Evolutionary conservation across 306 rosid species (phyloP).

Genomic region (Corylus americana): DNA sequence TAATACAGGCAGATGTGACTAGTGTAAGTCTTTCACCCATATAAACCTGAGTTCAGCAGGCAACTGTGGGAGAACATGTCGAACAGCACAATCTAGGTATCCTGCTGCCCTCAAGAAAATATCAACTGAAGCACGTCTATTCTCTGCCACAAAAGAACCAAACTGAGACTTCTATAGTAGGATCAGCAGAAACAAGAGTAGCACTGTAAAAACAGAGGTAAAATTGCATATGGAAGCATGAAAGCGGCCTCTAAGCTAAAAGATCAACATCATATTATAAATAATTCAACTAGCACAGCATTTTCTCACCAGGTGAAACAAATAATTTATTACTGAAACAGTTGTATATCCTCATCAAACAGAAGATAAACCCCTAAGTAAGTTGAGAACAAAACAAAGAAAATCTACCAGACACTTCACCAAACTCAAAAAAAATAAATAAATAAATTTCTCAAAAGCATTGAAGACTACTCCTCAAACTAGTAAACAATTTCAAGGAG

Average conservation of each 20-base stretch:
- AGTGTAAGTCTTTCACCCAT: constrained; percentile 18
- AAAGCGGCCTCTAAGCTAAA: constrained; percentile 8
- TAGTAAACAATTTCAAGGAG: not conserved
- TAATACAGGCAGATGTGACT: constrained; percentile 8
- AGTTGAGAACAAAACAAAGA: not conserved
- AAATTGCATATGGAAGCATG: constrained; percentile 2
- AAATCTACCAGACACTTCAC: not conserved
- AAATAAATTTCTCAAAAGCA: not conserved
- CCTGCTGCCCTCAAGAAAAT: constrained; percentile 91
- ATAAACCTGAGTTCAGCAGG: constrained; percentile 78
- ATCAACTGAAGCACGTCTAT: constrained; percentile 80
- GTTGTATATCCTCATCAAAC: not conserved
- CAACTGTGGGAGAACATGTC: constrained; percentile 87
- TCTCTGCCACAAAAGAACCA: constrained; percentile 59
- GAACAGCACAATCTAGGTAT: constrained; percentile 92
- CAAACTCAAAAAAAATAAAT: not conserved
- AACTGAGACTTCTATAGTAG: constrained; percentile 12
- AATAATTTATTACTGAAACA: not conserved
- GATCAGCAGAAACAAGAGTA: constrained; percentile 10
- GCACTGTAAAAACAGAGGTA: constrained; percentile 5
- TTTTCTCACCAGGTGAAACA: constrained; percentile 3
- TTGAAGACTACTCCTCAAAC: not conserved
- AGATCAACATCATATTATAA: constrained; percentile 4
- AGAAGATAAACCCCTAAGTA: not conserved
- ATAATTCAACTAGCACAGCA: not conserved